Evolutionary conservation across 2,329 filamentous ascomycete genomes (phyloP).

Genomic region (Arthrobotrys conoides): DNA sequence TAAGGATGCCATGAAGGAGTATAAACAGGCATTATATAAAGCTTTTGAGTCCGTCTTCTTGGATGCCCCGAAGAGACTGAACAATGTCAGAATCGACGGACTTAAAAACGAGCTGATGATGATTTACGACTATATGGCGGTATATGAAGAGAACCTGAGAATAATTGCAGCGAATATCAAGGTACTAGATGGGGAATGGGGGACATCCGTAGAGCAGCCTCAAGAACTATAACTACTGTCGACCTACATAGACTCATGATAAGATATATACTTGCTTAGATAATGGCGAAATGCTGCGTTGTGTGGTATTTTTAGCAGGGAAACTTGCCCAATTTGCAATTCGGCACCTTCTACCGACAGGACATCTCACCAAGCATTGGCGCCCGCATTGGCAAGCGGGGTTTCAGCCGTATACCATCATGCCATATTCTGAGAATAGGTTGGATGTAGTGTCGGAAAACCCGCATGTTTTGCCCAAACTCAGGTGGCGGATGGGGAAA

Average conservation of each 20-base stretch:
- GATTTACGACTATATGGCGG: constrained; percentile 2
- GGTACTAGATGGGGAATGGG: not conserved
- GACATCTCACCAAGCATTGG: constrained; percentile 43
- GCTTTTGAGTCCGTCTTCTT: constrained; percentile 5
- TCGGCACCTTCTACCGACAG: constrained; percentile 19
- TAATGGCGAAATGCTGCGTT: not conserved
- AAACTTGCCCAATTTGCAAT: constrained; percentile 5
- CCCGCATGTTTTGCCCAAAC: constrained; percentile 39
- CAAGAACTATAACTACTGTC: too few relatives aligned
- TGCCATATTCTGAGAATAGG: not conserved
- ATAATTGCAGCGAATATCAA: not conserved
- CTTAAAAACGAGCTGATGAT: constrained; percentile 3
- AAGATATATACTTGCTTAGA: too few relatives aligned
- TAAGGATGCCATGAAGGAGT: not conserved
- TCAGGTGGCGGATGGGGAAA: constrained; percentile 17
- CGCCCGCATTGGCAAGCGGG: constrained; percentile 47
- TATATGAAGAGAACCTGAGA: constrained; percentile 8
- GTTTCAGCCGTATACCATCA: constrained; percentile 19
- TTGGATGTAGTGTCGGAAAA: constrained; percentile 2
- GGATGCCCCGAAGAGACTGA: not conserved
- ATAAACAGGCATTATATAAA: not conserved
- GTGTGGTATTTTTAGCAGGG: not conserved
- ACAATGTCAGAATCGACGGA: not conserved
- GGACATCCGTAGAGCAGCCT: too few relatives aligned
- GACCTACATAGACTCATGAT: too few relatives aligned